Percentiles rank a stretch among this genome's conserved stretches.
phyloP scores from a whole-genome alignment of 371 early-diverging fungal genomes.

The Lichtheimia ornata region DNA sequence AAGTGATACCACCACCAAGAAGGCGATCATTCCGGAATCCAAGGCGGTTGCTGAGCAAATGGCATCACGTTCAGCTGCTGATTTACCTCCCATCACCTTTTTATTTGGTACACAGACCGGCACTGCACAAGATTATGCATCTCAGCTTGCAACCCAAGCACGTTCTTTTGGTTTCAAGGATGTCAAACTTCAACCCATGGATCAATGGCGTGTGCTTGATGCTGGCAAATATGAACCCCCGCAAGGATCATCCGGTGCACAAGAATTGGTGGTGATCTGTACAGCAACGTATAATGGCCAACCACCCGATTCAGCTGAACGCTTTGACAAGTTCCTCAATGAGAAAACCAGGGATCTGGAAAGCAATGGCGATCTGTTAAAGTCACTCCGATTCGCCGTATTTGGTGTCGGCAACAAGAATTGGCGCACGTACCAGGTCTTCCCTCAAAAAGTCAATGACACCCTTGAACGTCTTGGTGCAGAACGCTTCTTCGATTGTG shows the following conservation, averaged over 20 bases:
- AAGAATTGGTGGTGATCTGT: slow-evolving; percentile 48
- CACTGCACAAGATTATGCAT: slow-evolving; percentile 57
- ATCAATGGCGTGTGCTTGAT: slow-evolving; percentile 51
- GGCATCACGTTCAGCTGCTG: slow-evolving; percentile 4
- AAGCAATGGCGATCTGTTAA: slow-evolving; percentile 22
- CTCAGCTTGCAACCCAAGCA: slow-evolving; percentile 42
- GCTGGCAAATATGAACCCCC: slow-evolving; percentile 30
- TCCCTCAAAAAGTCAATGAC: slow-evolving; percentile 47
- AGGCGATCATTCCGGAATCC: neutral
- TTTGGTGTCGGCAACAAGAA: slow-evolving; percentile 63
- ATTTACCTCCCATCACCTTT: slow-evolving; percentile 44
- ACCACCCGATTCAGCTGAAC: slow-evolving; percentile 59
- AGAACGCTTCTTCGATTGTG: slow-evolving; percentile 39
- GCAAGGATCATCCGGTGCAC: too few species aligned
- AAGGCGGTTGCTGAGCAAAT: neutral
- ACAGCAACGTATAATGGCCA: slow-evolving; percentile 60
- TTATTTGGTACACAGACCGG: slow-evolving; percentile 60
- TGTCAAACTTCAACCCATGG: slow-evolving; percentile 34
- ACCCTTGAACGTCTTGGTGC: slow-evolving; percentile 50
- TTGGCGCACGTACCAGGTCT: slow-evolving; percentile 61
- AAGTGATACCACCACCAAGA: neutral
- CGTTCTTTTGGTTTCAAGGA: slow-evolving; percentile 47
- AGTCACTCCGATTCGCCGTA: slow-evolving; percentile 47
- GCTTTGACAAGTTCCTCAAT: slow-evolving; percentile 50
- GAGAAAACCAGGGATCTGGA: slow-evolving; percentile 34